Evolutionary conservation across 176 grass and related monocot genomes (phyloP), one percentile per base, ranked within the genome.

Genomic region (Coix lacrymajobi): DNA sequence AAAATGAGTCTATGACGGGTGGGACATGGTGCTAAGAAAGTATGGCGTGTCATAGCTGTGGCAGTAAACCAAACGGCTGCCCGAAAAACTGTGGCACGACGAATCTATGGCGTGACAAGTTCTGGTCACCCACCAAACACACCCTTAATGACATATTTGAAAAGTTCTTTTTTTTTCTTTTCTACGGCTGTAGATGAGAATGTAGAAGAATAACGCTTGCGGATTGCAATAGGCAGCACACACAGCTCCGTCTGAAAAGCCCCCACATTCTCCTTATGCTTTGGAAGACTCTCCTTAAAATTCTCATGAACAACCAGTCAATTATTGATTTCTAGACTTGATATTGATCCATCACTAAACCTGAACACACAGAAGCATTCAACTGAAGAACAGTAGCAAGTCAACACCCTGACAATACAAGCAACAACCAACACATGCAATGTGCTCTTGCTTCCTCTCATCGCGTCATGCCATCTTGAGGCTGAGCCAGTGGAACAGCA

Each of bases 401-500:
- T 81, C 66, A 79, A 44, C 46, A 49, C 4, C 12, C 66, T 66
- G 78, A 81, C 83, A 82, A 78, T 57, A 37, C 10, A 19, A 31
- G 25, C 65, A 69, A n/a, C n/a, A n/a, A 46, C n/a, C 20, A 57
- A 30, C 64, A 60, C 48, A 45, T 85, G 58, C 73, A 52, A 19
- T 19, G 56, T 17, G 57, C 61, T 40, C 73, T 51, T 24, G 16
- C 3, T 54, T 17, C 54, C 12, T 66, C 14, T 15, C 41, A 4
- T 36, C 64, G 43, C 70, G 26, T 93, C 88, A 90, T n/a, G 86
- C 80, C 92, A 94, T 91, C 86, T 76, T 83, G 12, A 94, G 92
- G 88, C 88, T 90, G 46, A 90, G 84, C 88, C 88, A 90, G 84
- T 90, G 88, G 75, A 90, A 79, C 74, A 83, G 80, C 88, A 79